phyloP scores from a whole-genome alignment of 2,329 filamentous ascomycete species.

The Exophiala sp. region DNA sequence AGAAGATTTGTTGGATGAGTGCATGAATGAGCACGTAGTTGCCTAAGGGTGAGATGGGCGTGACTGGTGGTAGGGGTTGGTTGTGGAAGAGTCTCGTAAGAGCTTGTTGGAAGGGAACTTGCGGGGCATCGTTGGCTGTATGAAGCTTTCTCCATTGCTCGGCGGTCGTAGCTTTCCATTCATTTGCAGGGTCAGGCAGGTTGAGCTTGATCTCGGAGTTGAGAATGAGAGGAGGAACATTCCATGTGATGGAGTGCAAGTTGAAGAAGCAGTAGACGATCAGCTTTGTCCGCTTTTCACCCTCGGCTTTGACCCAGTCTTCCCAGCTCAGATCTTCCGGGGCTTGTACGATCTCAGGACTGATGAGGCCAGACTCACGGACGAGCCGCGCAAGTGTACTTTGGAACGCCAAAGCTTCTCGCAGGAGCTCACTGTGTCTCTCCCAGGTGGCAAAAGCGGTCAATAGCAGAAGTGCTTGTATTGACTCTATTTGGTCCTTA shows the following conservation, averaged over 20 bases:
- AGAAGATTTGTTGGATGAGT: conserved; percentile 54
- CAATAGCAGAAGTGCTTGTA: conserved; percentile 50
- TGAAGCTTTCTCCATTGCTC: conserved; percentile 46
- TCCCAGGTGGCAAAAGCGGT: conserved; percentile 61
- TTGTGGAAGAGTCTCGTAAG: conserved; percentile 45
- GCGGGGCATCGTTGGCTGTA: conserved; percentile 20
- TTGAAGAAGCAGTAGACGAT: conserved; percentile 59
- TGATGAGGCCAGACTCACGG: conserved; percentile 50
- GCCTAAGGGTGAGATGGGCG: conserved; percentile 47
- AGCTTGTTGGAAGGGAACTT: conserved; percentile 41
- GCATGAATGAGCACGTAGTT: conserved; percentile 55
- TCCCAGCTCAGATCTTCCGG: conserved; percentile 47
- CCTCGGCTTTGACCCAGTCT: conserved; percentile 54
- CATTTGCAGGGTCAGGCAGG: conserved; percentile 53
- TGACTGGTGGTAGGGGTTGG: conserved; percentile 33
- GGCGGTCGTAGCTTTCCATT: conserved; percentile 54
- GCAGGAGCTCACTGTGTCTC: conserved; percentile 54
- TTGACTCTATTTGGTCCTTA: conserved; percentile 48
- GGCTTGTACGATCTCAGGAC: conserved; percentile 22
- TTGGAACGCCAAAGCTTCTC: conserved; percentile 56
- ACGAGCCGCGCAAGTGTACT: conserved; percentile 55
- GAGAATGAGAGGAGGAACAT: conserved; percentile 56
- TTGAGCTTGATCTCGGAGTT: conserved; percentile 54
- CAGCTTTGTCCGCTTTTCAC: conserved; percentile 53
- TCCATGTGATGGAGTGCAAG: conserved; percentile 60